Evolutionary conservation across 208 protist genomes (phyloP).

Genomic region (Wallacemonas sp.): DNA sequence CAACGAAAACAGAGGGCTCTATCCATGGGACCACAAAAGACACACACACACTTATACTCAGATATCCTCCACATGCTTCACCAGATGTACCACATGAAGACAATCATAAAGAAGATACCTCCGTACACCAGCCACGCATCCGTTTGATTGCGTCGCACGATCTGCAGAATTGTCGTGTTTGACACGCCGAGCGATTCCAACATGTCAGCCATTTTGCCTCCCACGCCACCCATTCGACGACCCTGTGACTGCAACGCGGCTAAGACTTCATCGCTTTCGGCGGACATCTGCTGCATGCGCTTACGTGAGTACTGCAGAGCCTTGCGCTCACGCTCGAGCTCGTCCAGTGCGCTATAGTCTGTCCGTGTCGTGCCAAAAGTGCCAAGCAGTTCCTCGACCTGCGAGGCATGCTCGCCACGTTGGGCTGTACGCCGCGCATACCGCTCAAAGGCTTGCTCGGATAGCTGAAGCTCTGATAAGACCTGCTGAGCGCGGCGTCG

Average conservation of each 20-base stretch:
- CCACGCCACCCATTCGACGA: constrained; percentile 48
- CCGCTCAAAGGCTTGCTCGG: constrained; percentile 43
- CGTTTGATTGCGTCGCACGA: constrained; percentile 76
- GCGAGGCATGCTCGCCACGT: constrained; percentile 26
- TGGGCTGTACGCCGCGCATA: constrained; percentile 41
- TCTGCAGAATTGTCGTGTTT: constrained; percentile 74
- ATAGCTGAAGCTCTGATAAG: constrained; percentile 58
- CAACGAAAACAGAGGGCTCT: not conserved
- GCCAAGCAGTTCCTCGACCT: constrained; percentile 58
- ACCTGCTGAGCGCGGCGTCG: constrained; percentile 60
- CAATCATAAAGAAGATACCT: constrained; percentile 53
- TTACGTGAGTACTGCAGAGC: constrained; percentile 66
- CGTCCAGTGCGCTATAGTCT: constrained; percentile 46
- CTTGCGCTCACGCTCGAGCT: constrained; percentile 56
- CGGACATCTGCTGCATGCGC: constrained; percentile 66
- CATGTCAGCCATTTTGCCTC: constrained; percentile 56
- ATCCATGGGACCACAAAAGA: no score
- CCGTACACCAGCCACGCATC: constrained; percentile 85
- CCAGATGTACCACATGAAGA: constrained; percentile 79
- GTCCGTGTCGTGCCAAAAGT: constrained; percentile 24
- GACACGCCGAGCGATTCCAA: constrained; percentile 80
- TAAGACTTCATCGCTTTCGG: constrained; percentile 68
- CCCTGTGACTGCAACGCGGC: constrained; percentile 67
- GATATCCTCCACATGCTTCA: no score
- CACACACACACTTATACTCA: no score